These are phyloP conservation scores for Pyrenochaeta sp. DNA, from an alignment of 2,329 filamentous ascomycete genomes.

Conservation along the genomic window DNA sequence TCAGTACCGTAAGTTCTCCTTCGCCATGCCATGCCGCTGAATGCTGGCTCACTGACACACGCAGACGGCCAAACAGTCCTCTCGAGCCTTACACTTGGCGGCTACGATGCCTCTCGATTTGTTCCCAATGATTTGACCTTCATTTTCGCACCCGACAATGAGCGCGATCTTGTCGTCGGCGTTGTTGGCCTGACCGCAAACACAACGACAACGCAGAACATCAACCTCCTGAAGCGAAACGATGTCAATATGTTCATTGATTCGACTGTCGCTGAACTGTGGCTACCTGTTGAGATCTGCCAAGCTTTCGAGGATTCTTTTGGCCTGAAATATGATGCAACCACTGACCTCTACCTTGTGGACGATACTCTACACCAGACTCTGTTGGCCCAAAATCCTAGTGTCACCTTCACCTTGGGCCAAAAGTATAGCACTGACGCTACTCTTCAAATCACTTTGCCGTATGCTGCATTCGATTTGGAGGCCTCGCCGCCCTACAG, in stretches of 20 bases:
- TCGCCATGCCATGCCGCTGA: not conserved
- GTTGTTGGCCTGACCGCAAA: constrained; percentile 53
- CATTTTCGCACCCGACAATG: constrained; percentile 63
- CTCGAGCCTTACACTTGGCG: constrained; percentile 69
- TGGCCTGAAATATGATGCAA: constrained; percentile 71
- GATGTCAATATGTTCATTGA: constrained; percentile 58
- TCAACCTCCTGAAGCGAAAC: constrained; percentile 45
- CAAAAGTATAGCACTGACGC: constrained; percentile 43
- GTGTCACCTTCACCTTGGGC: constrained; percentile 55
- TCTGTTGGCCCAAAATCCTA: constrained; percentile 55
- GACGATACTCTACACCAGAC: constrained; percentile 64
- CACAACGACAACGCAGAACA: constrained; percentile 39
- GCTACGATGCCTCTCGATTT: constrained; percentile 72
- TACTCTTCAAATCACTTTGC: constrained; percentile 56
- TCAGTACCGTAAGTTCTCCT: constrained; percentile 66
- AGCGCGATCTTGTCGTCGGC: constrained; percentile 68
- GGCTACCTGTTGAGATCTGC: constrained; percentile 63
- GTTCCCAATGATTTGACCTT: constrained; percentile 69
- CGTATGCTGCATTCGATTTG: constrained; percentile 61
- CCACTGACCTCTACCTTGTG: constrained; percentile 71
- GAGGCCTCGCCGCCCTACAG: constrained; percentile 58
- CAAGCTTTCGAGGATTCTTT: constrained; percentile 70
- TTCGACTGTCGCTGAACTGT: constrained; percentile 59
- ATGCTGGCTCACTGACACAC: constrained; percentile 18
- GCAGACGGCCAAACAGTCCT: constrained; percentile 47